Conservation (phyloP, 106 monocot genomes). For the Alisma plantagoaquatica region DNA sequence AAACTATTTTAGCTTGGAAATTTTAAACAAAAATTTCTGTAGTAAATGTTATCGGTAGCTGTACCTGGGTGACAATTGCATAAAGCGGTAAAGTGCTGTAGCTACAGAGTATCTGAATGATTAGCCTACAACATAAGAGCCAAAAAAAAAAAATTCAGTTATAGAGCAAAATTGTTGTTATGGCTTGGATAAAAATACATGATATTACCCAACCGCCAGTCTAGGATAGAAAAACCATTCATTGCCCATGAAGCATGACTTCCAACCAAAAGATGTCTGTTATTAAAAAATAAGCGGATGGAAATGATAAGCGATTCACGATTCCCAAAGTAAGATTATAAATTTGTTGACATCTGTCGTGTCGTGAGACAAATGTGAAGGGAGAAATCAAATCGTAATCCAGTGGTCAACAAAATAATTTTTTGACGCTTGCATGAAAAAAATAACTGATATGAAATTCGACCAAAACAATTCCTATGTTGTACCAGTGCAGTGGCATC, state of each 20-base stretch:
- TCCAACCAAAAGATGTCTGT: slow-evolving; percentile 47
- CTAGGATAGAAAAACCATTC: slow-evolving; percentile 26
- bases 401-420: not conserved
- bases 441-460: too few relatives aligned
- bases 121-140: slow-evolving; percentile 16
- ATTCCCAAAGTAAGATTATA: not conserved
- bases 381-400: not conserved
- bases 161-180: not conserved
- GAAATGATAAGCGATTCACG: too few relatives aligned
- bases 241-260: slow-evolving; percentile 78
- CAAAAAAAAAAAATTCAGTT: too few relatives aligned
- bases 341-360: not conserved
- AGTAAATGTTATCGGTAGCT: too few relatives aligned
- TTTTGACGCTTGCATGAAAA: not conserved
- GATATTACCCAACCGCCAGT: slow-evolving; percentile 53
- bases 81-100: slow-evolving; percentile 68
- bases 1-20: too few relatives aligned
- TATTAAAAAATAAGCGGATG: not conserved
- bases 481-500: too few relatives aligned
- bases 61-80: slow-evolving; percentile 59
- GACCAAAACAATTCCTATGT: not conserved
- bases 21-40: not conserved
- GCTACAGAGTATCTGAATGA: slow-evolving; percentile 46
- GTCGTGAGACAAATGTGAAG: not conserved
- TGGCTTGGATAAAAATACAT: not conserved